These are phyloP conservation scores for Chlorella variabilis DNA, from an alignment of 163 green algal genomes.

Conservation along the genomic window DNA sequence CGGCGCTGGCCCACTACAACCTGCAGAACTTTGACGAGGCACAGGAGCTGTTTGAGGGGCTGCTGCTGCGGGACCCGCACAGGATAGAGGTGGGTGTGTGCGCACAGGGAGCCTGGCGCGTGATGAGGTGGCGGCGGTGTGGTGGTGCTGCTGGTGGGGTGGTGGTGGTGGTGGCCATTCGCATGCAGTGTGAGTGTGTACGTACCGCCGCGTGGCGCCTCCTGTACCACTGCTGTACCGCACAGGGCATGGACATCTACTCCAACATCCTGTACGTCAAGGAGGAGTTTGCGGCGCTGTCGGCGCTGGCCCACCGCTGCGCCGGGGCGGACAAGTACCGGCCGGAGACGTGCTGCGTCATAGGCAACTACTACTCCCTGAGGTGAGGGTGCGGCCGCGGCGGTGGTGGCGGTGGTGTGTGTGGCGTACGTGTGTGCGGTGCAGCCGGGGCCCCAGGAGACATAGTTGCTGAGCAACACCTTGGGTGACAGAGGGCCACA, in stretches of 20 bases:
- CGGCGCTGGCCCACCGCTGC: constrained; percentile 81
- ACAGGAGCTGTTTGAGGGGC: constrained; percentile 84
- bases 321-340: constrained; percentile 86
- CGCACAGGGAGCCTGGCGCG: not conserved
- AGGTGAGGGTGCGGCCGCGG: constrained; percentile 29
- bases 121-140: not conserved
- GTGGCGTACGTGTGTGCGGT: not conserved
- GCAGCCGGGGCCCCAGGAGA: not conserved
- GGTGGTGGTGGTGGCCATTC: too few species aligned
- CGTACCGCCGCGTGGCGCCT: too few species aligned
- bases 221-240: too few species aligned
- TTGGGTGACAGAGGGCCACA: too few species aligned
- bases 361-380: constrained; percentile 98
- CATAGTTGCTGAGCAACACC: too few species aligned
- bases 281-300: constrained; percentile 80
- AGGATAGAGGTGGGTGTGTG: constrained; percentile 68
- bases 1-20: constrained; percentile 85
- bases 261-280: constrained; percentile 98
- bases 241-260: constrained; percentile 92
- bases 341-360: constrained; percentile 92
- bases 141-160: not conserved
- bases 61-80: constrained; percentile 77
- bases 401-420: not conserved
- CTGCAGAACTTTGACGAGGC: constrained; percentile 89
- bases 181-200: too few species aligned